These are phyloP conservation scores for Rhododendron williamsianum DNA, from an alignment of 148 eudicot species.

Conservation along the genomic window DNA sequence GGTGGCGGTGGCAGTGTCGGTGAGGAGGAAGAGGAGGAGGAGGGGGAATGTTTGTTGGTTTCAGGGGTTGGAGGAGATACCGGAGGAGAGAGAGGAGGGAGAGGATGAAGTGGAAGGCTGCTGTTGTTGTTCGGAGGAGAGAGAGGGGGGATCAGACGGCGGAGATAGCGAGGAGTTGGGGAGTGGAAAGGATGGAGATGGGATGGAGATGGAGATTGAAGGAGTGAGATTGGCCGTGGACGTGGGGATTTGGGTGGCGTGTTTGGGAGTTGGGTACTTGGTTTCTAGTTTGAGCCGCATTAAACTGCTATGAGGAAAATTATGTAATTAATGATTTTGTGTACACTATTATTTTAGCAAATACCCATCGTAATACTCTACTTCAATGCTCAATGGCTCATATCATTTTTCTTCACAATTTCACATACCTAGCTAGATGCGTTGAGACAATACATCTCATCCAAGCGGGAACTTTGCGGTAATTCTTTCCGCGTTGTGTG, in stretches of 20 bases:
- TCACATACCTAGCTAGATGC: neutral
- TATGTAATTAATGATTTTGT: neutral
- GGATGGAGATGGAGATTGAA: conserved; percentile 8
- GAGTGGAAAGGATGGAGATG: neutral
- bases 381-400: neutral
- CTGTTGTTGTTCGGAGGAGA: neutral
- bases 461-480: neutral
- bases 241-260: conserved; percentile 61
- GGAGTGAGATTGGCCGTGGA: conserved; percentile 61
- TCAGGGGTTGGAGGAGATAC: conserved; percentile 42
- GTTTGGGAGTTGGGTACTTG: conserved; percentile 59
- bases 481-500: neutral
- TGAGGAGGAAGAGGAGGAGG: conserved; percentile 18
- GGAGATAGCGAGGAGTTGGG: conserved; percentile 4
- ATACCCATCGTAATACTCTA: too few relatives aligned
- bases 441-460: neutral
- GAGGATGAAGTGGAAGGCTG: conserved; percentile 17
- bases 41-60: conserved; percentile 14
- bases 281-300: conserved; percentile 35
- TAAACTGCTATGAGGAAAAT: neutral
- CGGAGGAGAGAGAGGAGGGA: conserved; percentile 53
- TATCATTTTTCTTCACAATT: too few relatives aligned
- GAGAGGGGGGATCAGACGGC: conserved; percentile 12
- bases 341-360: neutral
- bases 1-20: conserved; percentile 29